A percentile compares a stretch with the other conserved stretches of the same genome.
phyloP scores from a whole-genome alignment of 164 flowering plant genomes.

The Echeveria elegans region DNA sequence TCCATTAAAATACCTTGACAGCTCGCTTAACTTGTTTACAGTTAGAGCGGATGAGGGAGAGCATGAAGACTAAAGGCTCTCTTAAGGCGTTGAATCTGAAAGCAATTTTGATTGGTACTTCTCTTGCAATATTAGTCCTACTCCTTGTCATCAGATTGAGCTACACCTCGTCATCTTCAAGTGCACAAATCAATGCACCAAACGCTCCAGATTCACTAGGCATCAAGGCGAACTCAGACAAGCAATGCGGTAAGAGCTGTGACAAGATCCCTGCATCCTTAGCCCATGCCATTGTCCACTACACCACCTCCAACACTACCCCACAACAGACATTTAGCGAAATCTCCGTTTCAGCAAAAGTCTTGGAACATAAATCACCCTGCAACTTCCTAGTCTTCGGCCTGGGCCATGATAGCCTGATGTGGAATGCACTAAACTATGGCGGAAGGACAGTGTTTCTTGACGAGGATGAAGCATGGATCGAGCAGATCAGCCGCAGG shows the following conservation, averaged over 20 bases:
- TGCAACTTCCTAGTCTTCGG: constrained; percentile 93
- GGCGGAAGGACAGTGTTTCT: constrained; percentile 77
- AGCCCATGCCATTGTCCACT: constrained; percentile 44
- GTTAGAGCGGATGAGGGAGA: neutral
- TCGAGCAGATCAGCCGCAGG: constrained; percentile 34
- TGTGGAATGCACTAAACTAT: constrained; percentile 74
- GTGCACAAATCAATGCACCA: constrained; percentile 12
- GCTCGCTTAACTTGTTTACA: neutral
- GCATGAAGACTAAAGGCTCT: constrained; percentile 39
- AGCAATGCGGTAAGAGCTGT: constrained; percentile 29
- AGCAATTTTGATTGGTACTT: constrained; percentile 27
- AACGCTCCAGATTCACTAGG: constrained; percentile 8
- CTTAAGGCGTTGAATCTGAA: constrained; percentile 24
- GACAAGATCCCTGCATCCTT: constrained; percentile 45
- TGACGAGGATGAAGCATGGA: constrained; percentile 77
- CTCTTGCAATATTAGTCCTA: constrained; percentile 31
- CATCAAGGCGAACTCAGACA: constrained; percentile 1
- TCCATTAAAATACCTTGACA: neutral
- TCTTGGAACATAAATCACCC: constrained; percentile 53
- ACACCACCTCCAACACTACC: constrained; percentile 53
- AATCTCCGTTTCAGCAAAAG: constrained; percentile 39
- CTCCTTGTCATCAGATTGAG: constrained; percentile 38
- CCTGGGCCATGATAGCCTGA: constrained; percentile 78
- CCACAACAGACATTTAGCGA: constrained; percentile 71
- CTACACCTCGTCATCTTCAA: constrained; percentile 24